These are phyloP conservation scores for Colletotrichum magnum DNA, from an alignment of 2,329 filamentous ascomycete genomes.

Conservation along the genomic window DNA sequence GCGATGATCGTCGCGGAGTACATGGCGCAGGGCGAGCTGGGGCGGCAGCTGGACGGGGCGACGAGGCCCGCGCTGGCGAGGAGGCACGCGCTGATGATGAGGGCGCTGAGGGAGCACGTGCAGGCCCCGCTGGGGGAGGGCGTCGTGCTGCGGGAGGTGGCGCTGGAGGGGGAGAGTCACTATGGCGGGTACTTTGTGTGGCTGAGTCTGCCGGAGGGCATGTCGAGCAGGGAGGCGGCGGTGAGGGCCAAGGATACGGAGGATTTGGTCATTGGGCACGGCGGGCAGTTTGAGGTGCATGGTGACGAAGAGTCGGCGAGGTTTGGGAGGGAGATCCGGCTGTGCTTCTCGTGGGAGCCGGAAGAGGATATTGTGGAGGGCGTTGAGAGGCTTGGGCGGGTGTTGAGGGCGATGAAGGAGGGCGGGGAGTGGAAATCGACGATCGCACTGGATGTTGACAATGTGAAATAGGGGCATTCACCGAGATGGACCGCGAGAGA, in stretches of 20 bases:
- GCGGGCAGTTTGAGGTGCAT: conserved; percentile 77
- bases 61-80: conserved; percentile 62
- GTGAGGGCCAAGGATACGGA: conserved; percentile 72
- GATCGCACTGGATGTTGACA: conserved; percentile 36
- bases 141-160: conserved; percentile 58
- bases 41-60: conserved; percentile 57
- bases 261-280: conserved; percentile 77
- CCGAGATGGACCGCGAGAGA: too few species aligned
- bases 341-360: conserved; percentile 82
- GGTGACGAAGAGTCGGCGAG: conserved; percentile 66
- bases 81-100: conserved; percentile 66
- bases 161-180: conserved; percentile 56
- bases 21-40: conserved; percentile 59
- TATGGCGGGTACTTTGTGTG: conserved; percentile 92
- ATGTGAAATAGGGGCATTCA: conserved; percentile 36
- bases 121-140: conserved; percentile 71
- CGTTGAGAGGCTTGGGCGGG: conserved; percentile 71
- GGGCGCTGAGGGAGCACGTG: conserved; percentile 67
- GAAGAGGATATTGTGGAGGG: conserved; percentile 77
- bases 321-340: conserved; percentile 73
- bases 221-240: conserved; percentile 69
- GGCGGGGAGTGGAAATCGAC: conserved; percentile 43
- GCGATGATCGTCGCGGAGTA: conserved; percentile 67
- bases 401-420: conserved; percentile 54
- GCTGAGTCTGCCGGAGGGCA: conserved; percentile 72